Percentiles rank a stretch among this genome's conserved stretches.
These are phyloP conservation scores for Fusarium sp. DNA, from an alignment of 2,329 filamentous ascomycete genomes.

Conservation along the genomic window DNA sequence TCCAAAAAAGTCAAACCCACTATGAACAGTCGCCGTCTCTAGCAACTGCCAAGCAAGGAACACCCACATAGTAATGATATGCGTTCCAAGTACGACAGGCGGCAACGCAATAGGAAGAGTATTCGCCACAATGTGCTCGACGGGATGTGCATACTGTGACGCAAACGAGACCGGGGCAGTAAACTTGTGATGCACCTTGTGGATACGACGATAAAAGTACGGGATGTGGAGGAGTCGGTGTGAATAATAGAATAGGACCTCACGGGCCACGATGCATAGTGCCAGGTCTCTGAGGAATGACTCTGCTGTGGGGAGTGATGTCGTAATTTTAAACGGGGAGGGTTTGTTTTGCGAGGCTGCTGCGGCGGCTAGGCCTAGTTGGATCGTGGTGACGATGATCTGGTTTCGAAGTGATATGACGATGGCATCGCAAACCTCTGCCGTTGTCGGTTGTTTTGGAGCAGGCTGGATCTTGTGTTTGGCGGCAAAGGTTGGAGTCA, in stretches of 20 bases:
- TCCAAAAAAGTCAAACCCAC: slow-evolving; percentile 66
- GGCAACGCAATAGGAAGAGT: slow-evolving; percentile 64
- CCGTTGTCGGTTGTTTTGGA: slow-evolving; percentile 59
- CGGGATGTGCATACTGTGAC: slow-evolving; percentile 67
- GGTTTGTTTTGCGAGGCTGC: slow-evolving; percentile 27
- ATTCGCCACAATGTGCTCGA: slow-evolving; percentile 68
- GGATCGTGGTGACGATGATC: slow-evolving; percentile 52
- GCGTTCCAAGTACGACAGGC: slow-evolving; percentile 57
- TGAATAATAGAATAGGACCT: slow-evolving; percentile 66
- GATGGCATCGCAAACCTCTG: slow-evolving; percentile 59
- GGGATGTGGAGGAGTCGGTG: slow-evolving; percentile 66
- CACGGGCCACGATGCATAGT: slow-evolving; percentile 57
- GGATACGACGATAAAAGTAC: slow-evolving; percentile 61
- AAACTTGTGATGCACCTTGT: slow-evolving; percentile 69
- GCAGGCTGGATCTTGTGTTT: slow-evolving; percentile 67
- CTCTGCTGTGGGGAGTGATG: slow-evolving; percentile 49
- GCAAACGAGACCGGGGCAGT: slow-evolving; percentile 66
- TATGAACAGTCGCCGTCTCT: slow-evolving; percentile 67
- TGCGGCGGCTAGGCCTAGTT: slow-evolving; percentile 36
- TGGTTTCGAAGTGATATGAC: slow-evolving; percentile 62
- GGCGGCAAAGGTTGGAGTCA: slow-evolving; percentile 61
- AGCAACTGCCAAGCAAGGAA: slow-evolving; percentile 62
- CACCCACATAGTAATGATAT: slow-evolving; percentile 65
- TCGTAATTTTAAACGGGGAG: slow-evolving; percentile 54
- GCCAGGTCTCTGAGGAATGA: slow-evolving; percentile 56